These are phyloP conservation scores for Aspergillus glaucus DNA, from an alignment of 2,329 filamentous ascomycete genomes.

Conservation along the genomic window DNA sequence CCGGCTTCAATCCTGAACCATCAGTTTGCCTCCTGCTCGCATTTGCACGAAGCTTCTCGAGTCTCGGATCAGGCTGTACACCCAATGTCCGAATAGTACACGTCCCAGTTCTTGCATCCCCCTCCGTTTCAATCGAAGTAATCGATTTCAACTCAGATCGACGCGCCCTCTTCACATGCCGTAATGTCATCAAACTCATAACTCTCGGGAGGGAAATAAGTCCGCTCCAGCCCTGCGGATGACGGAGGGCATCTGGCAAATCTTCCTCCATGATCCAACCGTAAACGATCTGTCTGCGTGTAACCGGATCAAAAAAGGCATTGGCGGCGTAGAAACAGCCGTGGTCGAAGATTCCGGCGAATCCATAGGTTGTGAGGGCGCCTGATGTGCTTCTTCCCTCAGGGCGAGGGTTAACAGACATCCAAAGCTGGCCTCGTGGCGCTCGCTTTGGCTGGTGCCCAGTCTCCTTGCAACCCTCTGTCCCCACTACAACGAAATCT, in stretches of 20 bases:
- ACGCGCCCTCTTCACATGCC: conserved; percentile 32
- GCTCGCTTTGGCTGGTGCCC: conserved; percentile 16
- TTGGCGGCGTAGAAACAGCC: conserved; percentile 47
- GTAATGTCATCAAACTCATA: conserved; percentile 35
- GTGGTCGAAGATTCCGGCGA: conserved; percentile 44
- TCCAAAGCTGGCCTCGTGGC: conserved; percentile 39
- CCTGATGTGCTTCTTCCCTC: conserved; percentile 1
- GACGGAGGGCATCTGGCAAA: conserved; percentile 37
- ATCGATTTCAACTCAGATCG: conserved; percentile 34
- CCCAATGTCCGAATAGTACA: conserved; percentile 41
- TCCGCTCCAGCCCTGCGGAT: conserved; percentile 46
- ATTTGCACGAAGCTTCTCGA: conserved; percentile 22
- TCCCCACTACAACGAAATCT: conserved; percentile 43
- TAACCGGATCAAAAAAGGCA: conserved; percentile 42
- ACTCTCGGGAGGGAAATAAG: conserved; percentile 43
- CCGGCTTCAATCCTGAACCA: conserved; percentile 1
- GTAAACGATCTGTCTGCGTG: conserved; percentile 38
- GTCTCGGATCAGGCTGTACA: conserved; percentile 24
- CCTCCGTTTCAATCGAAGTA: conserved; percentile 34
- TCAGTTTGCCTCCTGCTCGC: conserved; percentile 6
- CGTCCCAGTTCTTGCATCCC: conserved; percentile 16
- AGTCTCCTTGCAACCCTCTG: conserved; percentile 36
- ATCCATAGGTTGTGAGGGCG: conserved; percentile 30
- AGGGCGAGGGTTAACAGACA: conserved; percentile 31
- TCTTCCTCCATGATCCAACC: conserved; percentile 51